Evolutionary conservation across 208 protist species (phyloP).

Genomic region (Wallacemonas sp.): DNA sequence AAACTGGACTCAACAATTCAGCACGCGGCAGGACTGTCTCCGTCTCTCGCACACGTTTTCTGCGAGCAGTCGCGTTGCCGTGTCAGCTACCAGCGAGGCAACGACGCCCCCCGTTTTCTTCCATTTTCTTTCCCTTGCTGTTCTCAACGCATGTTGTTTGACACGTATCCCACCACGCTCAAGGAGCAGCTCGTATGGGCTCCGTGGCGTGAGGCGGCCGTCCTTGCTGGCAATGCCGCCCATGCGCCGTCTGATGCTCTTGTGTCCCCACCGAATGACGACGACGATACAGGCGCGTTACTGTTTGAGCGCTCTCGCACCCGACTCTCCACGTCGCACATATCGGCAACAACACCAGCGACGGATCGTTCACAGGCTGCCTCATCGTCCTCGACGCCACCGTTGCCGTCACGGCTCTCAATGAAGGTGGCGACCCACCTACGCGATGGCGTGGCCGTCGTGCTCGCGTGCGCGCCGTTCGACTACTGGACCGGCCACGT

Average conservation of each 20-base stretch:
- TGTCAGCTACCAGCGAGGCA: too few species aligned
- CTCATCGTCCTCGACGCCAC: too few species aligned
- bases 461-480: background rate
- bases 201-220: background rate
- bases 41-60: too few species aligned
- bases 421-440: slow-evolving; percentile 6
- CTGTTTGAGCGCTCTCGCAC: slow-evolving; percentile 8
- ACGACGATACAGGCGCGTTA: background rate
- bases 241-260: background rate
- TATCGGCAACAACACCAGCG: too few species aligned
- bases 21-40: too few species aligned
- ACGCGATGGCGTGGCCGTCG: slow-evolving; percentile 2
- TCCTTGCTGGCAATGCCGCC: background rate
- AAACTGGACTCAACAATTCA: too few species aligned
- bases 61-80: too few species aligned
- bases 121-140: slow-evolving; percentile 7
- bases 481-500: slow-evolving; percentile 9
- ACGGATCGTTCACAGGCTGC: too few species aligned
- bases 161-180: background rate
- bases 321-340: slow-evolving; percentile 3
- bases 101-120: too few species aligned
- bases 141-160: background rate
- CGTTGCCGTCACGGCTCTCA: background rate
- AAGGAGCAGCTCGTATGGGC: slow-evolving; percentile 1
- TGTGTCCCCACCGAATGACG: background rate